A percentile compares a stretch with the other conserved stretches of the same genome.
phyloP scores from a whole-genome alignment of 495 filamentous ascomycete genomes.

The Amniculicola lignicola region DNA sequence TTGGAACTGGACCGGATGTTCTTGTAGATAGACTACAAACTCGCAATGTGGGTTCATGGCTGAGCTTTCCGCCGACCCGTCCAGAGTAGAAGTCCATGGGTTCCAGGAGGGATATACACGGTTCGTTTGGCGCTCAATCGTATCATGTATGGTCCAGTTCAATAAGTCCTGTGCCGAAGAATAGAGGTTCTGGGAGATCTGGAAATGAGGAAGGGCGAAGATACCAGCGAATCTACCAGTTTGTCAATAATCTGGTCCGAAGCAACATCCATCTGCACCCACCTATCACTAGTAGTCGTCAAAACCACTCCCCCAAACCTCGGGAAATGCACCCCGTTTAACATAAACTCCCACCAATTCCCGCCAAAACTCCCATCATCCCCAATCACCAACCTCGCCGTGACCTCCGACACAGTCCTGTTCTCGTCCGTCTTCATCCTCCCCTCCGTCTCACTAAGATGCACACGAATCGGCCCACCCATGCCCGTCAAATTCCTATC shows the following conservation, averaged over 20 bases:
- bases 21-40: constrained; percentile 81
- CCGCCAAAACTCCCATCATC: constrained; percentile 60
- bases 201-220: constrained; percentile 81
- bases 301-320: constrained; percentile 70
- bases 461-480: constrained; percentile 24
- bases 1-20: constrained; percentile 56
- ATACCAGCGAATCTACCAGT: constrained; percentile 68
- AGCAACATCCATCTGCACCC: constrained; percentile 31
- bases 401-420: constrained; percentile 48
- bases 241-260: background rate
- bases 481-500: constrained; percentile 36
- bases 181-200: constrained; percentile 63
- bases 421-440: constrained; percentile 17
- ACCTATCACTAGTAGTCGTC: constrained; percentile 85
- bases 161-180: constrained; percentile 63
- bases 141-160: constrained; percentile 64
- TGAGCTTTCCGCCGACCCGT: constrained; percentile 55
- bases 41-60: constrained; percentile 75
- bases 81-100: constrained; percentile 61
- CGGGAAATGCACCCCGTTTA: constrained; percentile 82
- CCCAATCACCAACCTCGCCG: constrained; percentile 64
- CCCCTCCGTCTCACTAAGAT: constrained; percentile 24
- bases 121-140: constrained; percentile 61
- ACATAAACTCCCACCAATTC: constrained; percentile 67
- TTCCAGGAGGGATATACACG: constrained; percentile 44